These are phyloP conservation scores for Bjerkandera adusta DNA, from an alignment of 1,284 basidiomycete species.

Conservation along the genomic window DNA sequence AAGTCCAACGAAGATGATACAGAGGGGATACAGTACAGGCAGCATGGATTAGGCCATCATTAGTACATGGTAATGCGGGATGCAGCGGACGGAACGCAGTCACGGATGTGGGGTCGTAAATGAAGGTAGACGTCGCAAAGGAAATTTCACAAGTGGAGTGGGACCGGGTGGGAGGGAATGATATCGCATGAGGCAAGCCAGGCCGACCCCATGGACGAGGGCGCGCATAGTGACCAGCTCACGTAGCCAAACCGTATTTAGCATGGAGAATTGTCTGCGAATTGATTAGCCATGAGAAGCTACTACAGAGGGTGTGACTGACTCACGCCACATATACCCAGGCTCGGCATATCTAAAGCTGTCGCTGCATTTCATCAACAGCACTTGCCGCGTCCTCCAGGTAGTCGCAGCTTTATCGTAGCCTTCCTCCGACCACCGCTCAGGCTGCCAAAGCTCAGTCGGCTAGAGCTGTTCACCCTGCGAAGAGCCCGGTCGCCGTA, in stretches of 20 bases:
- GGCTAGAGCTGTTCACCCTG: constrained; percentile 81
- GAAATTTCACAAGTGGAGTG: constrained; percentile 10
- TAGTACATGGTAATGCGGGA: constrained; percentile 5
- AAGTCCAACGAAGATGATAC: constrained; percentile 4
- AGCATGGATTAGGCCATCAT: constrained; percentile 3
- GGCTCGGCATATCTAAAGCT: too few relatives aligned
- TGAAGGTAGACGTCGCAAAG: too few relatives aligned
- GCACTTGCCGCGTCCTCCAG: constrained; percentile 42
- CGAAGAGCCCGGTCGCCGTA: constrained; percentile 93
- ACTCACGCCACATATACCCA: too few relatives aligned
- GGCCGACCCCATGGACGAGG: too few relatives aligned
- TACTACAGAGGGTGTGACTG: too few relatives aligned
- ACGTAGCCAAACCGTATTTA: too few relatives aligned
- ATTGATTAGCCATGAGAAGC: too few relatives aligned
- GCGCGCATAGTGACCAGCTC: too few relatives aligned
- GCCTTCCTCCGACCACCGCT: constrained; percentile 59
- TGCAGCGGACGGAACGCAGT: neutral
- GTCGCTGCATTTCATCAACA: too few relatives aligned
- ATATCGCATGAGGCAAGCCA: too few relatives aligned
- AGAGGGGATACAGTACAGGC: constrained; percentile 6
- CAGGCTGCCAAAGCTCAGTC: constrained; percentile 76
- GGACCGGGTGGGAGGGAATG: constrained; percentile 1
- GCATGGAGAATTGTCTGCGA: neutral
- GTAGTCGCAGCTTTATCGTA: constrained; percentile 54
- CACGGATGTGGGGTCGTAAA: neutral